These are phyloP conservation scores for Thinopyrum elongatum DNA, from an alignment of 176 grass and related monocot species.

Conservation along the genomic window DNA sequence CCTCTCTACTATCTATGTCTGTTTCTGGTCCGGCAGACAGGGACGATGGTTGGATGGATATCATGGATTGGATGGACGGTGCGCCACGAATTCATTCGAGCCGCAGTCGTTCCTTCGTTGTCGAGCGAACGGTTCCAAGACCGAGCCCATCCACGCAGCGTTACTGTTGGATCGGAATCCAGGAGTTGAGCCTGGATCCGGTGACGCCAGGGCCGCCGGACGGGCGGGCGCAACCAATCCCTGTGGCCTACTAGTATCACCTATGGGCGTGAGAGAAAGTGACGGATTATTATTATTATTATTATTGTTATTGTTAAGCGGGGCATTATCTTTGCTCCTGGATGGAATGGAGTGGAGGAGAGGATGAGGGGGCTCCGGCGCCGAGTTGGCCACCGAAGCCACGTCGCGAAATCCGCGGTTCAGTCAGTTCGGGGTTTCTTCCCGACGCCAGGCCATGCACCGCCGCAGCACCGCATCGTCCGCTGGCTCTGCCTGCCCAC, in stretches of 20 bases:
- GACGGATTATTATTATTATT: neutral
- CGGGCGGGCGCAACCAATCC: neutral
- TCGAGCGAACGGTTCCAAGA: neutral
- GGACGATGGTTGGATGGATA: neutral
- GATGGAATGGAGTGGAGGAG: too few species aligned
- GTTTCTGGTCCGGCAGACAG: neutral
- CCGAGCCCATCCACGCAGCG: neutral
- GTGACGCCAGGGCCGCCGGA: neutral
- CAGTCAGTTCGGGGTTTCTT: neutral
- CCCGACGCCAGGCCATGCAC: neutral
- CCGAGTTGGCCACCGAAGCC: constrained; percentile 48
- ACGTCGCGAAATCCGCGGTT: neutral
- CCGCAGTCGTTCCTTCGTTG: neutral
- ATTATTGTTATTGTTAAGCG: neutral
- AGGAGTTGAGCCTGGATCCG: neutral
- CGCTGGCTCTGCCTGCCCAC: constrained; percentile 6
- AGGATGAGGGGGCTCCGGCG: constrained; percentile 53
- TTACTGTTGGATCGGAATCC: neutral
- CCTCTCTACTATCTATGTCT: neutral
- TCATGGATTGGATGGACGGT: neutral
- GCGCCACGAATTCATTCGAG: neutral
- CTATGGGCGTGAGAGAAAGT: neutral
- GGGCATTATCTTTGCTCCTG: neutral
- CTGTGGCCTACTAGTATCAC: too few species aligned
- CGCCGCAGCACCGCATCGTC: neutral